A percentile compares a stretch with the other conserved stretches of the same genome.
These are phyloP conservation scores for Parachaetomium inaequale DNA, from an alignment of 495 filamentous ascomycete species.

Conservation along the genomic window DNA sequence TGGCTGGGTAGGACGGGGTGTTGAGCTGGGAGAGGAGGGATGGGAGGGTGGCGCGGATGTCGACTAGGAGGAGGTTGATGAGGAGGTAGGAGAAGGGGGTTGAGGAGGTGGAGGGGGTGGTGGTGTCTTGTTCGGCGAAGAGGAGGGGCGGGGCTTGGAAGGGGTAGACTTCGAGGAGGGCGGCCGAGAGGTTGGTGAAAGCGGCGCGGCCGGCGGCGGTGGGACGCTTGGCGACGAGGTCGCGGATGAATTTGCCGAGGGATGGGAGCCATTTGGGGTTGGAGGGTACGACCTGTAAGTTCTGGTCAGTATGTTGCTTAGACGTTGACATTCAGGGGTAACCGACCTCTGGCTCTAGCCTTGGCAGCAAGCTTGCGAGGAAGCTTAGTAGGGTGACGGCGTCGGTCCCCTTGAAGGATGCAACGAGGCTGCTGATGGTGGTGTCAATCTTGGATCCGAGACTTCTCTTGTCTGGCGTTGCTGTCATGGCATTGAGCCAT, in stretches of 20 bases:
- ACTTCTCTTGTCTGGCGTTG: constrained; percentile 21
- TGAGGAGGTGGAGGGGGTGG: background rate
- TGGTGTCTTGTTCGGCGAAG: constrained; percentile 35
- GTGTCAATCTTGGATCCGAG: constrained; percentile 43
- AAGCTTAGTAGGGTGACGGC: constrained; percentile 49
- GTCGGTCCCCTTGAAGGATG: constrained; percentile 50
- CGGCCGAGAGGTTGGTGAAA: constrained; percentile 48
- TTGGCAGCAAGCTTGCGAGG: constrained; percentile 42
- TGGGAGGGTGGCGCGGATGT: constrained; percentile 60
- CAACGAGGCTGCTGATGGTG: constrained; percentile 42
- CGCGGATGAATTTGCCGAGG: constrained; percentile 39
- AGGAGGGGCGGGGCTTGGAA: constrained; percentile 41
- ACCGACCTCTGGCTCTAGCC: constrained; percentile 41
- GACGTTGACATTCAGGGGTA: background rate
- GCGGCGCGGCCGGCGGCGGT: constrained; percentile 45
- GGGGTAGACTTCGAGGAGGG: constrained; percentile 53
- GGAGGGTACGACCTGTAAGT: constrained; percentile 24
- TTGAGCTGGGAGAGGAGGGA: constrained; percentile 54
- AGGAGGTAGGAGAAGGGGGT: constrained; percentile 59
- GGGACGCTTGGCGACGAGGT: constrained; percentile 46
- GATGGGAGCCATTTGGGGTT: constrained; percentile 45
- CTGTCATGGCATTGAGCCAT: constrained; percentile 43
- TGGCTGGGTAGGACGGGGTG: constrained; percentile 44
- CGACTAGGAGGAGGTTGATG: constrained; percentile 56
- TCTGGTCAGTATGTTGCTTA: background rate